Conservation (phyloP, 148 eudicot genomes). For the Hydrangea macrophylla region DNA sequence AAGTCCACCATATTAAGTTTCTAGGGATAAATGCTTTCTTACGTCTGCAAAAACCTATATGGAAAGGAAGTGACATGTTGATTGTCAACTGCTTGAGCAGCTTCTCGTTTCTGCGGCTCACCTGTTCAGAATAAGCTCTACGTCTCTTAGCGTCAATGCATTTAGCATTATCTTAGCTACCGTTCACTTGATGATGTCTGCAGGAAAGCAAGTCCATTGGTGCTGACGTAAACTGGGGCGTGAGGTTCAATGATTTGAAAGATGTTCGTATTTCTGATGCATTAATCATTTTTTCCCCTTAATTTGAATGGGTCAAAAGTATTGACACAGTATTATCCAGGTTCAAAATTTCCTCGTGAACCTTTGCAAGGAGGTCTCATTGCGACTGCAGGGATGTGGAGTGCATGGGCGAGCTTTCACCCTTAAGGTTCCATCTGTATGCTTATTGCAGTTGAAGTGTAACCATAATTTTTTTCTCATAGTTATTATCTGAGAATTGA, state of each 20-base stretch:
- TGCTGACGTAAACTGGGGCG: conserved; percentile 99
- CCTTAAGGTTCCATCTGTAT: conserved; percentile 48
- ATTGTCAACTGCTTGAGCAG: background rate
- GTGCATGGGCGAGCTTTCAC: conserved; percentile 80
- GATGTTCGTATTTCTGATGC: conserved; percentile 47
- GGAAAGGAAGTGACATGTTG: background rate
- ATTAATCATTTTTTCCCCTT: background rate
- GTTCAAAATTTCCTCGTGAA: conserved; percentile 54
- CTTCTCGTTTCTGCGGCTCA: background rate
- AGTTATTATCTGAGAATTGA: too few species aligned
- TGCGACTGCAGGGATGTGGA: conserved; percentile 83
- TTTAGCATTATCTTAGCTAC: background rate
- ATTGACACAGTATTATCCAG: conserved; percentile 39
- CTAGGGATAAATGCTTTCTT: too few species aligned
- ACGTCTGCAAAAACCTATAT: too few species aligned
- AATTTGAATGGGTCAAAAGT: conserved; percentile 6
- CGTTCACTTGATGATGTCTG: conserved; percentile 10
- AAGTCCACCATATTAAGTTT: too few species aligned
- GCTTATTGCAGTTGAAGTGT: background rate
- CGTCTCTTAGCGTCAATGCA: background rate
- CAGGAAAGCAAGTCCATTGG: conserved; percentile 96
- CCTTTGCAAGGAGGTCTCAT: conserved; percentile 85
- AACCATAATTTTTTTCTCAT: too few species aligned
- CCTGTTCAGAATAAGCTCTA: background rate
- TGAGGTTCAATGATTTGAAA: conserved; percentile 68